Base-by-base conservation (phyloP, 108 stramenopile species). In the Seminavis robusta region DNA sequence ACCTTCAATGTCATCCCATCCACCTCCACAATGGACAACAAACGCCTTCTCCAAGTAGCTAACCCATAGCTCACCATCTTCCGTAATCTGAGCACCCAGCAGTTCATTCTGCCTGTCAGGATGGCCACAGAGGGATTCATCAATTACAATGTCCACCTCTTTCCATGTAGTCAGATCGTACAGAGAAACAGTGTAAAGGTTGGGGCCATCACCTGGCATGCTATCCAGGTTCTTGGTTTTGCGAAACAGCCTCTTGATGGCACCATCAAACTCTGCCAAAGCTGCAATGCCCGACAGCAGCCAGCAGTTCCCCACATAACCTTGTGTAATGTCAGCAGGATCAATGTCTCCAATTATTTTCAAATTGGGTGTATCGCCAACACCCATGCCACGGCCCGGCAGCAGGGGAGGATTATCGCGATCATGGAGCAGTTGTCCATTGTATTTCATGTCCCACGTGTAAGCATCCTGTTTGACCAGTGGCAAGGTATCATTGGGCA, bases 1-100 rank as follows among this genome's bases (percentile, higher is more conserved):
- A 17, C 66, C 66, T 5, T 47, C 57, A 37, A 67, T 59, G 34
- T 59, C 59, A 20, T 67, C 66, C 66, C 66, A 67, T n/a, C 66
- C 66, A n/a, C n/a, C n/a, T 26, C 66, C 66, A 53, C 52, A 53
- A 26, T 64, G 63, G n/a, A 20, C 52, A 36, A 53, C 63, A 24
- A 53, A 26, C 5, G 63, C 63, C 45, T 64, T 64, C 47, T 64
- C 63, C 16, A 64, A 34, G 42, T 64, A 64, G 9, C 30, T 33
- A 29, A 42, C 44, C 63, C 63, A 64, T n/a, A 64, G 20, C 23
- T 64, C 52, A 8, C 52, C 52, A 37, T 55, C 52, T 33, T 34
- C 45, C 20, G 63, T 27, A 13, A 46, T 9, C 33, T 55, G 45
- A 19, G 52, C 52, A n/a, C 52, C 63, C 16, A 64, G 34, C 31